phyloP scores from a whole-genome alignment of 2,329 filamentous ascomycete species.

The Colletotrichum destructivum region DNA sequence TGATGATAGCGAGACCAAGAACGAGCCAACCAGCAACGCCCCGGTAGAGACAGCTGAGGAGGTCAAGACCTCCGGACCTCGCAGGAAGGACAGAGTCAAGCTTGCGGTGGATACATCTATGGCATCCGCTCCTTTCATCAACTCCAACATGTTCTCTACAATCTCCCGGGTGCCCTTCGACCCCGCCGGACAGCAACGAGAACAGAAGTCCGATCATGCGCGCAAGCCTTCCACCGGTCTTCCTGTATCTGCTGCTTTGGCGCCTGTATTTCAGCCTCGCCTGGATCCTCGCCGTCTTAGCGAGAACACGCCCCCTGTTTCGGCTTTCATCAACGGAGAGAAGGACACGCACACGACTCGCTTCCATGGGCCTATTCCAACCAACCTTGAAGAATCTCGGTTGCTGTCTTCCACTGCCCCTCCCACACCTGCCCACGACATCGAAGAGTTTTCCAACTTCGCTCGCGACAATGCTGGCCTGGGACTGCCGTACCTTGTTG shows the following conservation, averaged over 20 bases:
- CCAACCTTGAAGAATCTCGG: conserved; percentile 26
- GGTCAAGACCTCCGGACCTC: conserved; percentile 11
- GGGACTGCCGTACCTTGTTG: conserved; percentile 69
- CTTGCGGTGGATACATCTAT: conserved; percentile 34
- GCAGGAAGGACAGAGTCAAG: conserved; percentile 30
- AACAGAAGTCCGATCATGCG: not conserved
- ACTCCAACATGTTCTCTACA: conserved; percentile 3
- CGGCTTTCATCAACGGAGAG: conserved; percentile 42
- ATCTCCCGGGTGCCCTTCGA: conserved; percentile 12
- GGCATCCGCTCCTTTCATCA: conserved; percentile 27
- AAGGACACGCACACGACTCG: conserved; percentile 1
- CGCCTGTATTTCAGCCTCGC: conserved; percentile 65
- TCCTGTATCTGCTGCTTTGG: conserved; percentile 63
- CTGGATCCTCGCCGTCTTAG: conserved; percentile 25
- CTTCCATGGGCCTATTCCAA: conserved; percentile 26
- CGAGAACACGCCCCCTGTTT: conserved; percentile 46
- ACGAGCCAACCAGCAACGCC: not conserved
- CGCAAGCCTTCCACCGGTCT: conserved; percentile 53
- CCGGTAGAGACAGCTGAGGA: not conserved
- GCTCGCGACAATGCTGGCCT: conserved; percentile 33
- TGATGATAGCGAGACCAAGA: not conserved
- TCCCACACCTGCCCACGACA: conserved; percentile 29
- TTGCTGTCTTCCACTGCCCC: conserved; percentile 36
- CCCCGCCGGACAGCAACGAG: not conserved
- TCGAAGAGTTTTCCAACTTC: conserved; percentile 33